Conservation (phyloP, 2,329 filamentous ascomycete species). For the Graphilbum sp. region DNA sequence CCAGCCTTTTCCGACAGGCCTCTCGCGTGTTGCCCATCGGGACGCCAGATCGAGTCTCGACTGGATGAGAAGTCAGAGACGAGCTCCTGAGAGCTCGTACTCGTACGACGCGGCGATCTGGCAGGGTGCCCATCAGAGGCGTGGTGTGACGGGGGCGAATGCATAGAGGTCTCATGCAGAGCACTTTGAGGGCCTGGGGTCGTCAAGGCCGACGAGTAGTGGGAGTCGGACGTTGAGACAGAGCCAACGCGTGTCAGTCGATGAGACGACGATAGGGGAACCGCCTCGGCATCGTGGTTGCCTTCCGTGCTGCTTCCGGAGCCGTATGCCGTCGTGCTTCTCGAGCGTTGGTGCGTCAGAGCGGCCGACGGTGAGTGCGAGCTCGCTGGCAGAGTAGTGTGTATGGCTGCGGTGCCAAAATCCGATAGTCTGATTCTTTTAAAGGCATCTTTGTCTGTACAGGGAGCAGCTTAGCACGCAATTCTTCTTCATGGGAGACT, state of each 20-base stretch:
- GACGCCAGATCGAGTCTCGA: conserved; percentile 11
- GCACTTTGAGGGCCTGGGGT: conserved; percentile 19
- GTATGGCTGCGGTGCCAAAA: conserved; percentile 8
- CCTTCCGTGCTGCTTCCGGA: conserved; percentile 32
- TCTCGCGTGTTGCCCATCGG: conserved; percentile 12
- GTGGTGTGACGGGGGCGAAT: conserved; percentile 25
- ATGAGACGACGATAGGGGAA: neutral
- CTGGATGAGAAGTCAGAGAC: conserved; percentile 11
- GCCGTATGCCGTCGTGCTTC: conserved; percentile 23
- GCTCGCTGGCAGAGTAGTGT: conserved; percentile 9
- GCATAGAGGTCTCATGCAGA: conserved; percentile 24
- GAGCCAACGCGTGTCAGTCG: conserved; percentile 2
- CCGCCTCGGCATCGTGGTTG: conserved; percentile 2
- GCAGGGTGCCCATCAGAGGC: conserved; percentile 15
- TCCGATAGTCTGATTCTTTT: conserved; percentile 33
- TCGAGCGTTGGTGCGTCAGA: conserved; percentile 14
- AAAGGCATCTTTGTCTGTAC: conserved; percentile 27
- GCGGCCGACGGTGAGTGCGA: conserved; percentile 11
- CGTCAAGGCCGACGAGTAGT: conserved; percentile 24
- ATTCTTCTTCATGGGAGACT: too few species aligned
- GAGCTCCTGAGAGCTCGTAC: conserved; percentile 11
- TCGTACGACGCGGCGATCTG: conserved; percentile 13
- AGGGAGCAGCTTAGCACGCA: neutral
- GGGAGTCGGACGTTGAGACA: conserved; percentile 24
- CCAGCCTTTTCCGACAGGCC: neutral